Percentiles rank a stretch among this genome's conserved stretches.
These are phyloP conservation scores for Penicillium sp. DNA, from an alignment of 2,329 filamentous ascomycete species.

Conservation along the genomic window DNA sequence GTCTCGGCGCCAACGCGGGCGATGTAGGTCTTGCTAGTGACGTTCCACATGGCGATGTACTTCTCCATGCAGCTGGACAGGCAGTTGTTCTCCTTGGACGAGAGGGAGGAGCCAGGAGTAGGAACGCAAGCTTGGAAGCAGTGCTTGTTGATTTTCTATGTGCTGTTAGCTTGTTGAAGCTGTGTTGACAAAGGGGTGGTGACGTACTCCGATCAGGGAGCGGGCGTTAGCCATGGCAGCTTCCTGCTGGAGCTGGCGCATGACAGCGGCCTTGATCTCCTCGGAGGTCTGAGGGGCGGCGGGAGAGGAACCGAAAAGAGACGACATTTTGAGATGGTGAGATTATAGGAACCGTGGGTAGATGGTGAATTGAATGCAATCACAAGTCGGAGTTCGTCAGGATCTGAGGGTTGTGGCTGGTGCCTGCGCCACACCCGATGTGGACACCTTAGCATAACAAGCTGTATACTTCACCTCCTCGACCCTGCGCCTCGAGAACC, in stretches of 20 bases:
- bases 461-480: constrained; percentile 12
- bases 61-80: constrained; percentile 79
- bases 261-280: constrained; percentile 56
- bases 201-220: constrained; percentile 66
- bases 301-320: constrained; percentile 41
- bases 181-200: constrained; percentile 1
- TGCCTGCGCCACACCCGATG: constrained; percentile 17
- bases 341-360: background rate
- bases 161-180: background rate
- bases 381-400: constrained; percentile 6
- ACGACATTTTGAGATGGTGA: constrained; percentile 31
- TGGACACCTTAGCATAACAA: constrained; percentile 21
- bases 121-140: constrained; percentile 79
- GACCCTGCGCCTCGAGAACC: constrained; percentile 1
- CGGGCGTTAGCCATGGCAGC: constrained; percentile 69
- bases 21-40: constrained; percentile 69
- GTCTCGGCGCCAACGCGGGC: constrained; percentile 57
- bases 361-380: constrained; percentile 1
- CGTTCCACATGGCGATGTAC: constrained; percentile 80
- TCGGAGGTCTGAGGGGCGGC: constrained; percentile 28
- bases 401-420: constrained; percentile 12
- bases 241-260: constrained; percentile 66
- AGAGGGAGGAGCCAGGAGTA: constrained; percentile 65
- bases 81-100: constrained; percentile 69
- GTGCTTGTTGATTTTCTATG: constrained; percentile 75